Evolutionary conservation across 768 basidiomycete species (phyloP).

Genomic region (Naganishia kalamii): DNA sequence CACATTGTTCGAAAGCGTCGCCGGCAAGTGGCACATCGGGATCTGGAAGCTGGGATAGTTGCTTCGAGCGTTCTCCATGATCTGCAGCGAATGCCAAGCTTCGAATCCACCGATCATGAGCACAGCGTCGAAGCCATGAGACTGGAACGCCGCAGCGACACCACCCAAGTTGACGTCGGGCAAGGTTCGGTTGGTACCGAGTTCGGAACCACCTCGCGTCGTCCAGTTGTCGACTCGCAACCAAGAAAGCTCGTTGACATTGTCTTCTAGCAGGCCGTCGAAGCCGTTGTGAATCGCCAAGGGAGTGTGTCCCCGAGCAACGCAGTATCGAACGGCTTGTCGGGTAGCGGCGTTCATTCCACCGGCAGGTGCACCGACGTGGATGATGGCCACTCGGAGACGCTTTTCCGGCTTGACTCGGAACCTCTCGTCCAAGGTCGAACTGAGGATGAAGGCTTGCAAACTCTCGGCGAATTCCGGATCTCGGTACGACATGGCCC

Average conservation of each 20-base stretch:
- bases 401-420: constrained; percentile 52
- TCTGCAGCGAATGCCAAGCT: constrained; percentile 71
- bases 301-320: constrained; percentile 86
- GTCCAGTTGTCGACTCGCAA: constrained; percentile 96
- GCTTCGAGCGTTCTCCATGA: constrained; percentile 71
- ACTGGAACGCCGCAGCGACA: constrained; percentile 84
- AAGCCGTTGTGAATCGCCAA: constrained; percentile 93
- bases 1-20: constrained; percentile 96
- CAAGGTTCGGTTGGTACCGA: constrained; percentile 87
- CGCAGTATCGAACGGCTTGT: constrained; percentile 85
- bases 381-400: constrained; percentile 50
- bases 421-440: constrained; percentile 56
- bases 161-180: constrained; percentile 81
- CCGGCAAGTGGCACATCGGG: constrained; percentile 91
- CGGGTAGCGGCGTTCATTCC: constrained; percentile 99
- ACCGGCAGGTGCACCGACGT: constrained; percentile 90
- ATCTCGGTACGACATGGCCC: constrained; percentile 81
- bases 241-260: constrained; percentile 80
- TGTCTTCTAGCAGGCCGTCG: constrained; percentile 85
- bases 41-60: constrained; percentile 88
- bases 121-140: constrained; percentile 68
- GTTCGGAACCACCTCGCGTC: constrained; percentile 90
- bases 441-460: constrained; percentile 73
- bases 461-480: constrained; percentile 83
- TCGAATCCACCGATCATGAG: constrained; percentile 95